These are phyloP conservation scores for Escovopsis sp. DNA, from an alignment of 2,329 filamentous ascomycete genomes.

Conservation along the genomic window DNA sequence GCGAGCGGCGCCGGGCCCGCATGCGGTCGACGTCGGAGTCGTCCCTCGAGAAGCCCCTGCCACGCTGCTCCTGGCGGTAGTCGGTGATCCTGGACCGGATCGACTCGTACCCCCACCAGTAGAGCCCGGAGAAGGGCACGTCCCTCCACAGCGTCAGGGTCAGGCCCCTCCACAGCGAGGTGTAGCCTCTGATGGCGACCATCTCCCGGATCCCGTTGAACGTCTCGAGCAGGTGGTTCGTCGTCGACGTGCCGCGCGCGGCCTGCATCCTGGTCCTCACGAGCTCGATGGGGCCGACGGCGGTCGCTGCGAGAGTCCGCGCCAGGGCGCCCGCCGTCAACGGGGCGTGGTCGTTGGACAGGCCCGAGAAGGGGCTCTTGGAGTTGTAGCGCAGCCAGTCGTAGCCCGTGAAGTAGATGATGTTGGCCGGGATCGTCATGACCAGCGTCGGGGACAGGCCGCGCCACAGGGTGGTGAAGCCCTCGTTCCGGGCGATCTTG, in stretches of 20 bases:
- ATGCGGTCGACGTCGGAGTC: conserved; percentile 20
- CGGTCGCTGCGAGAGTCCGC: conserved; percentile 64
- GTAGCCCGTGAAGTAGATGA: conserved; percentile 98
- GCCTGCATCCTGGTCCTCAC: conserved; percentile 88
- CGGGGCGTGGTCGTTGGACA: conserved; percentile 59
- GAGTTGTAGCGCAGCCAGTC: conserved; percentile 75
- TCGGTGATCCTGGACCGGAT: conserved; percentile 60
- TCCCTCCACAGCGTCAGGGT: conserved; percentile 90
- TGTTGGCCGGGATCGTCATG: conserved; percentile 90
- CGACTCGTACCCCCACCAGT: conserved; percentile 96
- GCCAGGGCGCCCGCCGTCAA: conserved; percentile 68
- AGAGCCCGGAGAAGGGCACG: conserved; percentile 90
- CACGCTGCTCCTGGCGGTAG: conserved; percentile 40
- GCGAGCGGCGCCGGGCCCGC: conserved; percentile 36
- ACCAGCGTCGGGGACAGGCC: conserved; percentile 85
- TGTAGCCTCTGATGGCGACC: conserved; percentile 63
- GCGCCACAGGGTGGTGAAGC: conserved; percentile 73
- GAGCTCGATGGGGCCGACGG: conserved; percentile 84
- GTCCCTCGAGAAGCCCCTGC: conserved; percentile 18
- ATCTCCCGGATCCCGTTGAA: conserved; percentile 62
- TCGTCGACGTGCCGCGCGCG: conserved; percentile 39
- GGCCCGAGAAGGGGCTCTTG: conserved; percentile 53
- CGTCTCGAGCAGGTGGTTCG: conserved; percentile 65
- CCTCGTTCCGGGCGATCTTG: conserved; percentile 93
- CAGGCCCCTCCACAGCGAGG: conserved; percentile 77